Evolutionary conservation across 768 basidiomycete species (phyloP).

Genomic region (Suillus luteus): DNA sequence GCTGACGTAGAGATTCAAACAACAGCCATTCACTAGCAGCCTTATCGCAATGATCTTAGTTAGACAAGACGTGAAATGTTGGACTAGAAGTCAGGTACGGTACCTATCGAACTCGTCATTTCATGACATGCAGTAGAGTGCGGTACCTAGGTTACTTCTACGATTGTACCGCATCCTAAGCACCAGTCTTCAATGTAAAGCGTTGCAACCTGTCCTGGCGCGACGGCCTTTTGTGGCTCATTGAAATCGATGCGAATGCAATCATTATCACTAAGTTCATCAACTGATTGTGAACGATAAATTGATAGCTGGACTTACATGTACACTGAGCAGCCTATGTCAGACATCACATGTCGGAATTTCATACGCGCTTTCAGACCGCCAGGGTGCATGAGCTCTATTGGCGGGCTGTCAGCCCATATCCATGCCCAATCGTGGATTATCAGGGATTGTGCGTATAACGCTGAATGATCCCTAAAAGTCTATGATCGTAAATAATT

Average conservation of each 20-base stretch:
- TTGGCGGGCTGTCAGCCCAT: constrained; percentile 62
- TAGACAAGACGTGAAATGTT: background rate
- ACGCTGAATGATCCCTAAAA: constrained; percentile 58
- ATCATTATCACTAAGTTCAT: constrained; percentile 24
- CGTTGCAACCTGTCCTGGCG: constrained; percentile 79
- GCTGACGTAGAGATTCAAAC: background rate
- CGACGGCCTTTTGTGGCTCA: constrained; percentile 63
- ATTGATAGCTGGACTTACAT: constrained; percentile 38
- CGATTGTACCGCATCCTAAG: constrained; percentile 79
- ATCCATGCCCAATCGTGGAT: constrained; percentile 74
- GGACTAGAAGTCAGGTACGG: background rate
- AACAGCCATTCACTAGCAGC: background rate
- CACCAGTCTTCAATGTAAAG: constrained; percentile 79
- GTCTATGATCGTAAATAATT: background rate
- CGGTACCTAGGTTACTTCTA: constrained; percentile 19
- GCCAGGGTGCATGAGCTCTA: constrained; percentile 37
- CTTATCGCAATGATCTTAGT: background rate
- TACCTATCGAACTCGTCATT: background rate
- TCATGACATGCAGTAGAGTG: background rate
- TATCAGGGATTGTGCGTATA: constrained; percentile 44
- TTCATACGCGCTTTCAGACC: constrained; percentile 58
- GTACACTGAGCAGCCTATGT: constrained; percentile 53
- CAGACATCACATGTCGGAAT: constrained; percentile 70
- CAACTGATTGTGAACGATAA: constrained; percentile 4
- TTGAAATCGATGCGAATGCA: constrained; percentile 51